Percentiles rank a stretch among this genome's conserved stretches.
phyloP scores from a whole-genome alignment of 1,139 yeast genomes.

The Eremothecium sinecaudum region DNA sequence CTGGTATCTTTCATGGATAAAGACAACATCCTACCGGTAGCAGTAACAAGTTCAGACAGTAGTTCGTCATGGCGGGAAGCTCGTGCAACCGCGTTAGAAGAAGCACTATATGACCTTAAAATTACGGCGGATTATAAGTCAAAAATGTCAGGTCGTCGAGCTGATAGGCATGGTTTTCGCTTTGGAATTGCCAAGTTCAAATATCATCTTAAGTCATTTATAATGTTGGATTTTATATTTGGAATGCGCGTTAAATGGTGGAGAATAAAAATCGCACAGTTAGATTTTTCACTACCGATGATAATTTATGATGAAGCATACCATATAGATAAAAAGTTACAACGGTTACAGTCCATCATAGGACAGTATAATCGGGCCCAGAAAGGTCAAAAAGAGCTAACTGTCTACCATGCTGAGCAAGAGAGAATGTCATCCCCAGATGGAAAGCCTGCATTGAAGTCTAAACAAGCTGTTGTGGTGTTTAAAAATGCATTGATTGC shows the following conservation, averaged over 20 bases:
- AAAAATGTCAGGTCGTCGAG: not conserved
- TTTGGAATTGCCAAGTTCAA: slow-evolving; percentile 3
- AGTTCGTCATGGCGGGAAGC: not conserved
- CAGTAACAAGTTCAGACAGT: not conserved
- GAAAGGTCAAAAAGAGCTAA: slow-evolving; percentile 3
- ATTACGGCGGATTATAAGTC: not conserved
- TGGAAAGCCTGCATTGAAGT: slow-evolving; percentile 4
- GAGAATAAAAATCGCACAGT: not conserved
- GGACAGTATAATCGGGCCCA: slow-evolving; percentile 3
- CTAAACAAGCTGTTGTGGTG: slow-evolving; percentile 42
- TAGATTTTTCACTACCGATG: slow-evolving; percentile 1
- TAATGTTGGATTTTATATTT: slow-evolving; percentile 3
- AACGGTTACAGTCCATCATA: not conserved
- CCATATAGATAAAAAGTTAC: slow-evolving; percentile 3
- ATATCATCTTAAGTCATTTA: not conserved
- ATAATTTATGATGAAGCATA: not conserved
- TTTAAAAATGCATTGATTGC: slow-evolving; percentile 44
- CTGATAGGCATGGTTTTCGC: not conserved
- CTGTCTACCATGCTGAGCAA: slow-evolving; percentile 13
- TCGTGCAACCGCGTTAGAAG: not conserved
- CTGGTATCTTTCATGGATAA: not conserved
- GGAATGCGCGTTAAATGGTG: slow-evolving; percentile 1
- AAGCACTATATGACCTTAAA: not conserved
- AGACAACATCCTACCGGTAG: not conserved
- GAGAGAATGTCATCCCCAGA: not conserved